phyloP scores from a whole-genome alignment of 306 rosid species.

The Casuarina glauca region DNA sequence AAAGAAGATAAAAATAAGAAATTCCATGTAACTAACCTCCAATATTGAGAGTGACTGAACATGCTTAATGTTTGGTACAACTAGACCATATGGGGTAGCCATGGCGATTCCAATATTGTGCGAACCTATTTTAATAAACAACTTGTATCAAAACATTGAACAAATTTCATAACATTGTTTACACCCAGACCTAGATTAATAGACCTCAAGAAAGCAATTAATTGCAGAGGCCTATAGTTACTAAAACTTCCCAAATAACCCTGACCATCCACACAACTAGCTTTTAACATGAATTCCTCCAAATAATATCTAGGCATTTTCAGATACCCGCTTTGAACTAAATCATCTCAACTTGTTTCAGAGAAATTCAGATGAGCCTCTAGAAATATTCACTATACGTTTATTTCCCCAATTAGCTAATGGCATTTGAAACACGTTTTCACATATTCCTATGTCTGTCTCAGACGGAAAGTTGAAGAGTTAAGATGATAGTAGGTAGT shows the following conservation, averaged over 20 bases:
- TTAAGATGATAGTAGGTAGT: neutral
- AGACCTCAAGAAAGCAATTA: conserved; percentile 1
- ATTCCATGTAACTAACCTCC: conserved; percentile 60
- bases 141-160: conserved; percentile 20
- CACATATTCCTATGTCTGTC: neutral
- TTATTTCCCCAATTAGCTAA: neutral
- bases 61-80: conserved; percentile 88
- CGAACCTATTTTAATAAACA: conserved; percentile 55
- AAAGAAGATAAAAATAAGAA: neutral
- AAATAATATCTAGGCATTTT: neutral
- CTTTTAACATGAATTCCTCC: neutral
- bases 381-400: neutral
- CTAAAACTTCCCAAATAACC: neutral
- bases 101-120: conserved; percentile 92
- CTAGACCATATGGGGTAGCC: conserved; percentile 85
- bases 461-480: neutral
- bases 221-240: neutral
- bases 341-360: neutral
- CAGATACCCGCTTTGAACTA: neutral
- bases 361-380: neutral
- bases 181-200: conserved; percentile 12
- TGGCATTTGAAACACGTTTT: neutral
- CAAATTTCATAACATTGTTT: conserved; percentile 9
- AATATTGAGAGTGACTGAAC: conserved; percentile 84
- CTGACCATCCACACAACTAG: neutral